Percentiles rank a stretch among this genome's conserved stretches.
Evolutionary conservation across 2,329 filamentous ascomycete genomes (phyloP).

Genomic region (Sporothrix sp.): DNA sequence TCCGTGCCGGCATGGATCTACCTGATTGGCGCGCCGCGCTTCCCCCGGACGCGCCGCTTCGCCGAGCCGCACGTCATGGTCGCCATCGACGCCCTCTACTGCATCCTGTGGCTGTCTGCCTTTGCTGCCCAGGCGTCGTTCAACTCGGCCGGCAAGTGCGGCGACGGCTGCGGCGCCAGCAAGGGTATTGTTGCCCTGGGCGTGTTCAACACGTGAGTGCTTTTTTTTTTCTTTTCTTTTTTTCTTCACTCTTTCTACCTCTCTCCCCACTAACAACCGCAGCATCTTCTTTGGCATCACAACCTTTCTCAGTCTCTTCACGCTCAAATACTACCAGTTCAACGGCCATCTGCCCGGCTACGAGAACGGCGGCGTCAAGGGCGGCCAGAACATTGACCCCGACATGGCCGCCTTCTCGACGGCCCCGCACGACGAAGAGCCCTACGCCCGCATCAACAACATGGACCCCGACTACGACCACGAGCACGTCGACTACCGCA

Average conservation of each 20-base stretch:
- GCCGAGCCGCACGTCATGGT: slow-evolving; percentile 55
- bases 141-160: slow-evolving; percentile 47
- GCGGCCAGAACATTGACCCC: slow-evolving; percentile 48
- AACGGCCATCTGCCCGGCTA: slow-evolving; percentile 54
- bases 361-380: slow-evolving; percentile 33
- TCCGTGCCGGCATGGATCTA: slow-evolving; percentile 55
- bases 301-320: slow-evolving; percentile 49
- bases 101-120: slow-evolving; percentile 55
- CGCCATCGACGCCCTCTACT: slow-evolving; percentile 46
- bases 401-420: slow-evolving; percentile 62
- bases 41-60: slow-evolving; percentile 49
- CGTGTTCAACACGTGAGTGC: slow-evolving; percentile 51
- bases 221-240: background rate
- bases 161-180: slow-evolving; percentile 47
- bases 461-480: slow-evolving; percentile 41
- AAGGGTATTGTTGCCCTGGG: slow-evolving; percentile 54
- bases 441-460: slow-evolving; percentile 50
- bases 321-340: slow-evolving; percentile 51
- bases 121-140: slow-evolving; percentile 57
- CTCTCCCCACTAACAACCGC: slow-evolving; percentile 4
- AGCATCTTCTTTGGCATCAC: slow-evolving; percentile 48
- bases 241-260: background rate
- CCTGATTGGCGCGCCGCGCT: slow-evolving; percentile 54
- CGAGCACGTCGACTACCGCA: slow-evolving; percentile 24
- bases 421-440: slow-evolving; percentile 56